Evolutionary conservation across 108 stramenopile species (phyloP), one percentile per base, ranked within the genome.

Genomic region (Seminavis robusta): DNA sequence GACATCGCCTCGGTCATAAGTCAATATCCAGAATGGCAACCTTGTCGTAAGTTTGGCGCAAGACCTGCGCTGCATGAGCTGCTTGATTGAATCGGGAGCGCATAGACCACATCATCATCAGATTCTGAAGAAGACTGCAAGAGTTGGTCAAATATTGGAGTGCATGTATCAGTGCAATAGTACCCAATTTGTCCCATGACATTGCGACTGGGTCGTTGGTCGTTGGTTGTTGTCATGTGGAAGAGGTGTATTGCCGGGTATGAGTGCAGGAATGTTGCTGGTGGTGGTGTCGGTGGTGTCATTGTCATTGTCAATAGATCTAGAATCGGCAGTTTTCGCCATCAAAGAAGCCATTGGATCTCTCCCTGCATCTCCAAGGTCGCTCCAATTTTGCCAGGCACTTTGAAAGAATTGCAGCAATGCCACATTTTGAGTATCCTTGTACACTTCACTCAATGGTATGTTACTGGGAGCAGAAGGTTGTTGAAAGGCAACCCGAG

Each of bases 141-240:
- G 24, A 88, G 30, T 17, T 60, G 46, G 21, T 43, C 67, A 57
- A 86, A 70, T 20, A 91, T 65, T 1, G 86, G 90, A 2, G 86
- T 92, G 48, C 72, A 61, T 0, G 47, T 54, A 37, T 92, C 84
- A 16, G 84, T 88, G 41, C 84, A 86, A 37, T 83, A 86, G 51
- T 81, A 88, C 8, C 84, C 86, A 51, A 88, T 70, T 46, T 76
- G 69, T 33, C 90, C 90, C 70, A 85, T 76, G 23, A 86, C 83
- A 70, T 76, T 83, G 20, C 41, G n/a, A 11, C 75, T 74, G 0
- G 81, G 74, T 39, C 86, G 67, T 53, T 88, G 72, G n/a, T n/a
- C n/a, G n/a, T n/a, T n/a, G 3, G 5, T 36, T 1, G 49, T n/a
- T 20, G 31, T 73, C 57, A 28, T 75, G 55, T 9, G 56, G 63